These are phyloP conservation scores for Anaeromyces robustus DNA, from an alignment of 192 early-diverging fungal genomes.

Conservation along the genomic window DNA sequence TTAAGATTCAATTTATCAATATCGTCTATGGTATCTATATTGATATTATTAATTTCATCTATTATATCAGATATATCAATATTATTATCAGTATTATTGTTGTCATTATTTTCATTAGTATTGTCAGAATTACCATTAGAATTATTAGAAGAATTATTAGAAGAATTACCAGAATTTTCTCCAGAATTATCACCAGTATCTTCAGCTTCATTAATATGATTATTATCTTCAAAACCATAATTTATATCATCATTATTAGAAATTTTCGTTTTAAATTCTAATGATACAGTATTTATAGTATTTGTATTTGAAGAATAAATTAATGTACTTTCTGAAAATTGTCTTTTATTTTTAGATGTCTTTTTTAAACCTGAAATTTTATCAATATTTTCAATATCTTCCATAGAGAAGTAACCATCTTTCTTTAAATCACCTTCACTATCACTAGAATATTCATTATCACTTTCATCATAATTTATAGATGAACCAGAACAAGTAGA, in stretches of 20 bases:
- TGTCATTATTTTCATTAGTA: no score
- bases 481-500: not conserved
- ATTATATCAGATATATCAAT: no score
- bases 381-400: not conserved
- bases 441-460: not conserved
- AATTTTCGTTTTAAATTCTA: not conserved
- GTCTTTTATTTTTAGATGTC: not conserved
- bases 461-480: not conserved
- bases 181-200: no score
- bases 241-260: not conserved
- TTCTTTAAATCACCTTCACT: no score
- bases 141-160: not conserved
- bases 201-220: not conserved
- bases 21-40: no score
- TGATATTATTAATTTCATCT: no score
- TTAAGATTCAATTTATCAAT: no score
- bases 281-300: not conserved
- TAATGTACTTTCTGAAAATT: not conserved
- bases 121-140: no score
- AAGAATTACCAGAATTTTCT: no score
- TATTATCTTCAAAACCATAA: not conserved
- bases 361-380: not conserved
- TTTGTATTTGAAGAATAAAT: not conserved
- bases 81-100: no score
- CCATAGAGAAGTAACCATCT: not conserved